These are phyloP conservation scores for Aspergillus sp. DNA, from an alignment of 2,329 filamentous ascomycete genomes.

Conservation along the genomic window DNA sequence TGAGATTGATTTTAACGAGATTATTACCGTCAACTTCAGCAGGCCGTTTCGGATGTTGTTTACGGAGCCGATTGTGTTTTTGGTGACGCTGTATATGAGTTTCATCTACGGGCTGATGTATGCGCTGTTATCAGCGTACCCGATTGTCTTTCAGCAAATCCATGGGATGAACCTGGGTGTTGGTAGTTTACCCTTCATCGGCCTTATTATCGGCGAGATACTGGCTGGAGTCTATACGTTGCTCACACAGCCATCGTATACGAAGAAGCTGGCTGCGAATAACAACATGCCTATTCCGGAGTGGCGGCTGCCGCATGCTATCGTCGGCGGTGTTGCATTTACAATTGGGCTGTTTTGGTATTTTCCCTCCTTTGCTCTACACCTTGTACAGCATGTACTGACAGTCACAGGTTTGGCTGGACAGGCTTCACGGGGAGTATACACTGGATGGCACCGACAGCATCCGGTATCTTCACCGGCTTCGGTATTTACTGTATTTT, in stretches of 20 bases:
- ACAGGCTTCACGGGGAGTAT: too few species aligned
- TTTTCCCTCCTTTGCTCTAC: too few species aligned
- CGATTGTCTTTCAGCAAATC: neutral
- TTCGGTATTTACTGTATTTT: slow-evolving; percentile 13
- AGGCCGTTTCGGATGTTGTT: slow-evolving; percentile 4
- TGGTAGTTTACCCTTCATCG: slow-evolving; percentile 8
- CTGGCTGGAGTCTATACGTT: neutral
- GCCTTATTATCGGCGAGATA: neutral
- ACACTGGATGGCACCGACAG: neutral
- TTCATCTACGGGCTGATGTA: slow-evolving; percentile 7
- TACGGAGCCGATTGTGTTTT: slow-evolving; percentile 4
- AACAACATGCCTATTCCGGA: neutral
- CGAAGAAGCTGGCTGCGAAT: neutral
- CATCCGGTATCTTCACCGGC: slow-evolving; percentile 5
- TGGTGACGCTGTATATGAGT: neutral
- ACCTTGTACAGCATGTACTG: too few species aligned
- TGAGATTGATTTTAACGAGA: neutral
- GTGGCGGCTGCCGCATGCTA: neutral
- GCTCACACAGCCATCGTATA: neutral
- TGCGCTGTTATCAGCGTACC: neutral
- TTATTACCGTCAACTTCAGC: neutral
- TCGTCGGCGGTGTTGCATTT: too few species aligned
- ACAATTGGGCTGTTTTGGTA: too few species aligned
- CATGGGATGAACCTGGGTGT: slow-evolving; percentile 7
- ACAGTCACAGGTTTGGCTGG: too few species aligned